These are phyloP conservation scores for Phytopythium kandeliae DNA, from an alignment of 352 stramenopile species.

Conservation along the genomic window DNA sequence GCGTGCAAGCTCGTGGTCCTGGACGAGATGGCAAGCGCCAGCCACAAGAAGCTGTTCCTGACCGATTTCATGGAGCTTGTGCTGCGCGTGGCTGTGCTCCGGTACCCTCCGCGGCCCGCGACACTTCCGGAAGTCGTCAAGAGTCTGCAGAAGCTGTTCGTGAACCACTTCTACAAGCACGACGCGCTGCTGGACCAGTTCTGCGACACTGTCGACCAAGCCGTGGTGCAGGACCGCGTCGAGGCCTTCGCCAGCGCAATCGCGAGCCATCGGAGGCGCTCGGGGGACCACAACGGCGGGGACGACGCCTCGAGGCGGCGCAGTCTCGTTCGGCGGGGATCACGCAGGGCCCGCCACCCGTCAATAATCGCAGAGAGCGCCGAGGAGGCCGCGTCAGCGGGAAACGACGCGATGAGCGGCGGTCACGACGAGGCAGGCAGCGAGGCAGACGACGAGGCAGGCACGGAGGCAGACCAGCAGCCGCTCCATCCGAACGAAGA, in stretches of 20 bases:
- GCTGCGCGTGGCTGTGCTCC: slow-evolving; percentile 47
- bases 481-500: not conserved
- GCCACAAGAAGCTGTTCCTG: slow-evolving; percentile 69
- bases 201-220: slow-evolving; percentile 48
- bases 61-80: slow-evolving; percentile 80
- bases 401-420: not conserved
- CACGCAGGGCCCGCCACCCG: not conserved
- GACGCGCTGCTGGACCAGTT: slow-evolving; percentile 58
- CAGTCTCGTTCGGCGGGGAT: not conserved
- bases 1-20: slow-evolving; percentile 67
- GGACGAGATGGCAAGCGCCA: slow-evolving; percentile 66
- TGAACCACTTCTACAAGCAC: slow-evolving; percentile 65
- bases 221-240: slow-evolving; percentile 47
- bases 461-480: not conserved
- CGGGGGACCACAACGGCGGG: not conserved
- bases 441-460: too few species aligned
- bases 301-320: not conserved
- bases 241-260: slow-evolving; percentile 56
- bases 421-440: not conserved
- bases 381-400: not conserved
- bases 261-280: slow-evolving; percentile 21
- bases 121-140: slow-evolving; percentile 34
- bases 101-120: slow-evolving; percentile 41
- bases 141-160: slow-evolving; percentile 54
- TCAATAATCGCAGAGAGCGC: not conserved